A percentile compares a stretch with the other conserved stretches of the same genome.
Conservation (phyloP, 805 yeast genomes). For the Yarrowia yakushimensis region DNA sequence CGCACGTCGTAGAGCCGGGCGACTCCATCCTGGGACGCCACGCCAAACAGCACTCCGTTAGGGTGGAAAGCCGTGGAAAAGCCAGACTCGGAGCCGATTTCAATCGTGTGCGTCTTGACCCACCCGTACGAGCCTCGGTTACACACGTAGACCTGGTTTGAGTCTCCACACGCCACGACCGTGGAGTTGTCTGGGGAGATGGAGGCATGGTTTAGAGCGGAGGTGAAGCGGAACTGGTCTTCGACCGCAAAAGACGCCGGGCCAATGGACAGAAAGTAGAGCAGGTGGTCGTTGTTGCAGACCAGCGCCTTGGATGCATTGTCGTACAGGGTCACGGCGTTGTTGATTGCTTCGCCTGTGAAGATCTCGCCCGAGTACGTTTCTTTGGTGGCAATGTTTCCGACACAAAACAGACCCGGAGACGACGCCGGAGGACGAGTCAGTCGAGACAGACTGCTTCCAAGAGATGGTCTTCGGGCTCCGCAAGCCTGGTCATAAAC, state of each 20-base stretch:
- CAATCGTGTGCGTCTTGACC: constrained; percentile 42
- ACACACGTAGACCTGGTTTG: constrained; percentile 57
- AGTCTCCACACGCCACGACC: constrained; percentile 73
- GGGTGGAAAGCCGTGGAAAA: constrained; percentile 76
- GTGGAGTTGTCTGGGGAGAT: constrained; percentile 22
- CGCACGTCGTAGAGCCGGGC: constrained; percentile 75
- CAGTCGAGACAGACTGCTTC: constrained; percentile 30
- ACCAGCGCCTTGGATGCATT: constrained; percentile 55
- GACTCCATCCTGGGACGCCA: constrained; percentile 82
- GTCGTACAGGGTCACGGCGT: constrained; percentile 51
- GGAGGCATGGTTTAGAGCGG: constrained; percentile 19
- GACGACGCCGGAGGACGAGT: neutral
- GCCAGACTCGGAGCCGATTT: constrained; percentile 70
- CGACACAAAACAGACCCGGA: constrained; percentile 63
- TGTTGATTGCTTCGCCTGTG: constrained; percentile 74
- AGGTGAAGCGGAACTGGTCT: constrained; percentile 14
- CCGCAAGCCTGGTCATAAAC: constrained; percentile 39
- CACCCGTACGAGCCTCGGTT: constrained; percentile 32
- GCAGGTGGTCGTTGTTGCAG: constrained; percentile 77
- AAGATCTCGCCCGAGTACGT: constrained; percentile 50
- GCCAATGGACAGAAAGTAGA: constrained; percentile 60
- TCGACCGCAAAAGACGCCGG: constrained; percentile 6
- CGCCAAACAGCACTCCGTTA: constrained; percentile 70
- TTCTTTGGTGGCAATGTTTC: constrained; percentile 48
- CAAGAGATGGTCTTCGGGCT: constrained; percentile 33